Evolutionary conservation across 495 filamentous ascomycete genomes (phyloP).

Genomic region (Daldinia loculata): DNA sequence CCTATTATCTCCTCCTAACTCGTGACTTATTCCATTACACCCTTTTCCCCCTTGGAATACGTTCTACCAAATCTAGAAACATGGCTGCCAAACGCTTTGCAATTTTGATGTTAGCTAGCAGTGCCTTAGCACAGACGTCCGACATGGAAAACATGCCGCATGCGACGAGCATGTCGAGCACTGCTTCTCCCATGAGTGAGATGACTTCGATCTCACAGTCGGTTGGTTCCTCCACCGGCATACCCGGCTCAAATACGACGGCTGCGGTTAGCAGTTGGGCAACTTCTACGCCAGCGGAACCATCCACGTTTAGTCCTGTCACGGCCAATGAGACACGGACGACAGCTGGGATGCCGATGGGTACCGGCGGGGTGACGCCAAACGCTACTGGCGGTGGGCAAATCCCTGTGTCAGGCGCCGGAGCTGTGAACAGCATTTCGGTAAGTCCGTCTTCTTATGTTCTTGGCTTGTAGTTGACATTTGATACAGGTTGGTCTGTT

Average conservation of each 20-base stretch:
- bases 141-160: constrained; percentile 10
- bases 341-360: constrained; percentile 19
- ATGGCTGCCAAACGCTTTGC: constrained; percentile 30
- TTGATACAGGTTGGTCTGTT: constrained; percentile 29
- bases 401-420: constrained; percentile 18
- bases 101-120: constrained; percentile 29
- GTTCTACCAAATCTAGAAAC: constrained; percentile 1
- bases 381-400: constrained; percentile 23
- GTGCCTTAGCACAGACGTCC: constrained; percentile 35
- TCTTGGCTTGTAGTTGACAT: constrained; percentile 17
- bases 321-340: constrained; percentile 18
- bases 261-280: constrained; percentile 1
- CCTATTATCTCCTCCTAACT: neutral
- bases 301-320: constrained; percentile 20
- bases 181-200: constrained; percentile 7
- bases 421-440: constrained; percentile 27
- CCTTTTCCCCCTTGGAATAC: neutral
- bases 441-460: constrained; percentile 20
- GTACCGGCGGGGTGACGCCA: constrained; percentile 22
- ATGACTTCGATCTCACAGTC: neutral
- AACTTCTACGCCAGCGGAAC: constrained; percentile 14
- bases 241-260: constrained; percentile 9
- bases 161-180: constrained; percentile 1
- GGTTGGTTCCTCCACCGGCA: neutral
- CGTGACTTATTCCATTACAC: neutral